phyloP scores from a whole-genome alignment of 164 flowering plant genomes.

The Sextonia rubra region DNA sequence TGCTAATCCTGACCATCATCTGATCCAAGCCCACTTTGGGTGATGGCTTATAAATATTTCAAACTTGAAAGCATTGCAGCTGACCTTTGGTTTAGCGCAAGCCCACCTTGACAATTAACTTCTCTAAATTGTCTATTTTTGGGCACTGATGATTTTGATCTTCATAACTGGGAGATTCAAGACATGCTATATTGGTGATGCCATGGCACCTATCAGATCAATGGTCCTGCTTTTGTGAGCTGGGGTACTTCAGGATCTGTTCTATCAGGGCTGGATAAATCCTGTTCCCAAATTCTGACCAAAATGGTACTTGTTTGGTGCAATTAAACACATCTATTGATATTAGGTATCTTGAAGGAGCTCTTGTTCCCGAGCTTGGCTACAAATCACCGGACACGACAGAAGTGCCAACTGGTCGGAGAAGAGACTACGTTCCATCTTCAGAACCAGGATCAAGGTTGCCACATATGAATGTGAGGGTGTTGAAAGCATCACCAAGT shows the following conservation, averaged over 20 bases:
- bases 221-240: background rate
- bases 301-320: background rate
- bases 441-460: constrained; percentile 79
- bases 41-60: background rate
- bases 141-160: background rate
- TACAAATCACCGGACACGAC: constrained; percentile 12
- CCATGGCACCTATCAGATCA: background rate
- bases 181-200: background rate
- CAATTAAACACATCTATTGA: background rate
- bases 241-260: background rate
- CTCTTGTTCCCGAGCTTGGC: constrained; percentile 50
- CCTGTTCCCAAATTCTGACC: background rate
- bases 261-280: background rate
- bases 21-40: background rate
- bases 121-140: background rate
- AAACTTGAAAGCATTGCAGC: background rate
- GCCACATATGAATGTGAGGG: constrained; percentile 72
- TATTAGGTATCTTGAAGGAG: constrained; percentile 76
- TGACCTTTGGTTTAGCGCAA: background rate
- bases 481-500: constrained; percentile 25
- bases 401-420: constrained; percentile 62
- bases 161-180: background rate
- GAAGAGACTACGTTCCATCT: constrained; percentile 77
- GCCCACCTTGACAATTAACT: too few species aligned
- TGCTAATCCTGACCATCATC: background rate